A percentile compares a stretch with the other conserved stretches of the same genome.
phyloP scores from a whole-genome alignment of 2,329 filamentous ascomycete genomes.

The Thelonectria rubi region DNA sequence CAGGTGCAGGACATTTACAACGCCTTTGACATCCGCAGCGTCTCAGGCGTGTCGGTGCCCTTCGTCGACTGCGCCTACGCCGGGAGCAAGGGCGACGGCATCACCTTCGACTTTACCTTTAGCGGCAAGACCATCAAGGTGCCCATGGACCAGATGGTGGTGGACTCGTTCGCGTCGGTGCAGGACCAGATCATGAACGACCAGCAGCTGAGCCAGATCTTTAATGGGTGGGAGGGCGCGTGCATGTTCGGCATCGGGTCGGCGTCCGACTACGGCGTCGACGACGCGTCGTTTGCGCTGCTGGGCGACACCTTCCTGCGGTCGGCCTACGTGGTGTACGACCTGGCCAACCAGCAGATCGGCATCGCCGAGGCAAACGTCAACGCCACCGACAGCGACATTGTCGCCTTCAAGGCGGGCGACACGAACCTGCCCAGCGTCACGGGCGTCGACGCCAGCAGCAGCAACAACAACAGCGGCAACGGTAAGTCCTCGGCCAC shows the following conservation, averaged over 20 bases:
- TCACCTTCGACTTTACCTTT: conserved; percentile 63
- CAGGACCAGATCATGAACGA: conserved; percentile 54
- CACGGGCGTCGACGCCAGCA: conserved; percentile 51
- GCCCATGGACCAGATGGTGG: conserved; percentile 62
- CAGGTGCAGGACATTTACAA: conserved; percentile 61
- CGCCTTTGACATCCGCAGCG: conserved; percentile 61
- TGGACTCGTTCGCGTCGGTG: conserved; percentile 52
- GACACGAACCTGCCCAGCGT: conserved; percentile 53
- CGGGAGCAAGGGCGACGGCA: conserved; percentile 52
- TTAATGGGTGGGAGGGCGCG: conserved; percentile 52
- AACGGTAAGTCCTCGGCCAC: conserved; percentile 44
- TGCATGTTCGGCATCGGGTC: conserved; percentile 67
- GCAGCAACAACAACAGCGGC: conserved; percentile 46
- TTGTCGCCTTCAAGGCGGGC: conserved; percentile 56
- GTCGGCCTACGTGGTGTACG: conserved; percentile 66
- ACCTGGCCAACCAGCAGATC: conserved; percentile 60
- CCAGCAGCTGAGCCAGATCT: conserved; percentile 42
- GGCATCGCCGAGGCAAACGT: conserved; percentile 63
- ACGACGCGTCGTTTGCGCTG: conserved; percentile 50
- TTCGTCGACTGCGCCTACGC: conserved; percentile 63
- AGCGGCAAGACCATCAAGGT: conserved; percentile 59
- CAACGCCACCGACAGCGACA: conserved; percentile 53
- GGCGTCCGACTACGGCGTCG: conserved; percentile 46
- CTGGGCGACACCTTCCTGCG: conserved; percentile 68
- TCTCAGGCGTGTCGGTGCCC: conserved; percentile 53